These are phyloP conservation scores for Dendrocalamus sinicus DNA, from an alignment of 176 grass and related monocot genomes.

Conservation along the genomic window DNA sequence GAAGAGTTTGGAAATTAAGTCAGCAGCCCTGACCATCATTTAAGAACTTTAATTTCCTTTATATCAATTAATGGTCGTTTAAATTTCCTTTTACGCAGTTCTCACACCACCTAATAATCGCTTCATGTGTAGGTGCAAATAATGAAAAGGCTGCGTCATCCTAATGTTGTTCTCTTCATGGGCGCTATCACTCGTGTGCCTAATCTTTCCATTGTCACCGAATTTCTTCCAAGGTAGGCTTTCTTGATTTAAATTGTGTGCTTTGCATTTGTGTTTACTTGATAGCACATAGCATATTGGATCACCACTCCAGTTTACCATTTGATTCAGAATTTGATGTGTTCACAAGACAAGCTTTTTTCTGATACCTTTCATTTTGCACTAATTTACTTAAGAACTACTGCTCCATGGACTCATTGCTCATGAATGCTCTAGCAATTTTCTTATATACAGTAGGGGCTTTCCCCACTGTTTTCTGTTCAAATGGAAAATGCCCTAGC, in stretches of 20 bases:
- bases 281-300: not conserved
- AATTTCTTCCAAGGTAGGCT: constrained; percentile 92
- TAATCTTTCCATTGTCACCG: constrained; percentile 94
- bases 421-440: constrained; percentile 20
- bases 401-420: constrained; percentile 12
- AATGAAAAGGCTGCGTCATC: constrained; percentile 92
- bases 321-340: constrained; percentile 30
- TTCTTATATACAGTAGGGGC: not conserved
- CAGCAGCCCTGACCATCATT: constrained; percentile 21
- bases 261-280: constrained; percentile 5
- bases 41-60: constrained; percentile 21
- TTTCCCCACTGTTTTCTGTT: not conserved
- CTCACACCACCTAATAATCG: not conserved
- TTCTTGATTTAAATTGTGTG: constrained; percentile 35
- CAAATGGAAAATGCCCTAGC: not conserved
- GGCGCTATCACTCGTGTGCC: constrained; percentile 92
- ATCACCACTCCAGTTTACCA: constrained; percentile 20
- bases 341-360: constrained; percentile 1
- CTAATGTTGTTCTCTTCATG: constrained; percentile 99
- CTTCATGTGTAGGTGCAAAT: constrained; percentile 78
- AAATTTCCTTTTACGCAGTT: constrained; percentile 9
- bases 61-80: not conserved
- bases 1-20: constrained; percentile 12
- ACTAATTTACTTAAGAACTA: constrained; percentile 33
- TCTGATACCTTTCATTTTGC: not conserved